Conservation (phyloP, 2,329 filamentous ascomycete genomes). For the Sporothrix luriei region DNA sequence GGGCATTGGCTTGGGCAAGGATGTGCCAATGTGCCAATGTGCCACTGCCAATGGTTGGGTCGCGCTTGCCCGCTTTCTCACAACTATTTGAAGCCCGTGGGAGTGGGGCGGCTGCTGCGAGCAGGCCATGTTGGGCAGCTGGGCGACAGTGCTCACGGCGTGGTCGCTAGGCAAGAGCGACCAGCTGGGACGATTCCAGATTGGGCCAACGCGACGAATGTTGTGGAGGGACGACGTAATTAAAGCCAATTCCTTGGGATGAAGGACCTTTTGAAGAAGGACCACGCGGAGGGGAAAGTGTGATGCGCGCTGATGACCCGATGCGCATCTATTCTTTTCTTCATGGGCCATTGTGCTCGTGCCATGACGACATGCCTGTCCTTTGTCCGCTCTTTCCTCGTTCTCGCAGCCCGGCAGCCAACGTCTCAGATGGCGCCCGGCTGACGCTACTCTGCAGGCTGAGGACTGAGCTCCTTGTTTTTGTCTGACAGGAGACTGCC, state of each 20-base stretch:
- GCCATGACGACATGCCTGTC: slow-evolving; percentile 17
- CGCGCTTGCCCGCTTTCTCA: slow-evolving; percentile 12
- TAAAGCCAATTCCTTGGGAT: not conserved
- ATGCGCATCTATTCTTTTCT: not conserved
- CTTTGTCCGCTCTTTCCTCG: not conserved
- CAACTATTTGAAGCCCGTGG: not conserved
- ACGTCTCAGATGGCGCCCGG: slow-evolving; percentile 9
- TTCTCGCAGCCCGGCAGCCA: not conserved
- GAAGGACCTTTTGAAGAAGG: not conserved
- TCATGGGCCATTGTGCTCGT: not conserved
- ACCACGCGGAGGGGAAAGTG: not conserved
- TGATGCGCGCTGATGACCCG: not conserved
- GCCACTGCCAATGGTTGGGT: slow-evolving; percentile 11
- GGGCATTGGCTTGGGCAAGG: not conserved
- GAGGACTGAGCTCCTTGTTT: too few relatives aligned
- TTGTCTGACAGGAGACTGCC: not conserved
- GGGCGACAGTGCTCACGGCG: not conserved
- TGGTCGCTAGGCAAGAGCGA: not conserved
- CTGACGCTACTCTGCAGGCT: not conserved
- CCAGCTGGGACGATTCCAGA: not conserved
- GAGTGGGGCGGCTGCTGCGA: not conserved
- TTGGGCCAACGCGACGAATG: slow-evolving; percentile 3
- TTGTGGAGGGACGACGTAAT: not conserved
- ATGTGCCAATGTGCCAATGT: slow-evolving; percentile 2
- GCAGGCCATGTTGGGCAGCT: not conserved